These are phyloP conservation scores for Annulohypoxylon maeteangense DNA, from an alignment of 495 filamentous ascomycete genomes.

Conservation along the genomic window DNA sequence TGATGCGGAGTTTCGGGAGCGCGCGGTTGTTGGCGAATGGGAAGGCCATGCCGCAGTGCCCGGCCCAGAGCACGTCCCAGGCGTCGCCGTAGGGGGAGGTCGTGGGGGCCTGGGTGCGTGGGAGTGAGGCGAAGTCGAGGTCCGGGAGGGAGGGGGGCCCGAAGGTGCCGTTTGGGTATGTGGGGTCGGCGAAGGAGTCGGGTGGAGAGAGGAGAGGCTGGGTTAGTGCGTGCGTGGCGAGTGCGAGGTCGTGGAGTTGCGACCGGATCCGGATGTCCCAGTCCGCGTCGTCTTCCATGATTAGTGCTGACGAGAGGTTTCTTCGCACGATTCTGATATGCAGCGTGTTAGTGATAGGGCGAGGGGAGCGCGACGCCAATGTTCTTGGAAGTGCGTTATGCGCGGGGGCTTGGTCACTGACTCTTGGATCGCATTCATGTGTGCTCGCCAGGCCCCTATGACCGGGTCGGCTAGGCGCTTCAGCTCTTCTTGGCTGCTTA, in stretches of 20 bases:
- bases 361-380: background rate
- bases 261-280: slow-evolving; percentile 64
- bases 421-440: slow-evolving; percentile 48
- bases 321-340: slow-evolving; percentile 55
- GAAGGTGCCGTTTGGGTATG: slow-evolving; percentile 26
- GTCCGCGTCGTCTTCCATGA: slow-evolving; percentile 69
- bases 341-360: background rate
- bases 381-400: background rate
- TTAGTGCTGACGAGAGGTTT: slow-evolving; percentile 59
- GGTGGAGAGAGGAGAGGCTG: slow-evolving; percentile 37
- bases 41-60: slow-evolving; percentile 58
- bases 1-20: slow-evolving; percentile 43
- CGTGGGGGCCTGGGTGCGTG: slow-evolving; percentile 43
- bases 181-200: slow-evolving; percentile 35
- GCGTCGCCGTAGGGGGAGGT: slow-evolving; percentile 66
- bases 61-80: slow-evolving; percentile 70
- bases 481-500: slow-evolving; percentile 26
- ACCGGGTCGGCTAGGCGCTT: slow-evolving; percentile 22
- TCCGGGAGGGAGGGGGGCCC: slow-evolving; percentile 24
- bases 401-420: slow-evolving; percentile 11
- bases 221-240: slow-evolving; percentile 50
- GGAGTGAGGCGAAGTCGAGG: slow-evolving; percentile 42
- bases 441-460: slow-evolving; percentile 44
- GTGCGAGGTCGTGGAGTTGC: slow-evolving; percentile 62
- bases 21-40: slow-evolving; percentile 27